Base-by-base conservation (phyloP, 1,284 basidiomycete species). In the Vanrija sp. region DNA sequence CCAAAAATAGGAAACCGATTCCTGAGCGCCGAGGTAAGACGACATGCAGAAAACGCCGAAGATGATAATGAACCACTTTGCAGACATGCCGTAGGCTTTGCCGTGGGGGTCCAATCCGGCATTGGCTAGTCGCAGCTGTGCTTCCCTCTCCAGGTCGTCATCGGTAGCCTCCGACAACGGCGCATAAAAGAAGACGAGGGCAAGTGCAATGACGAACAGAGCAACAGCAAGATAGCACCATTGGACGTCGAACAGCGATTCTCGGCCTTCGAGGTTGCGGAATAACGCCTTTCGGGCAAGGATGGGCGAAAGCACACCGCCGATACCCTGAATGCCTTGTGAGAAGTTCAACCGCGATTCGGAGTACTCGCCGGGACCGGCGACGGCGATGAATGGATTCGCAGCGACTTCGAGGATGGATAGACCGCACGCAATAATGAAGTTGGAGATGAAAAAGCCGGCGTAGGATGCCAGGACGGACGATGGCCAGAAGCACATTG, bases 191-290 rank as follows among this genome's bases (percentile, higher is more conserved):
- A 73, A 75, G 19, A 72, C 57, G 19, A 73, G 67, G 4, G 74
- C 71, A 18, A 75, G 65, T 29, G 67, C 59, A 40, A 73, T 63
- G 21, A 72, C 75, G 34, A 75, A 74, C 4, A 77, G 63, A 3
- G 73, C 64, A 1, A 77, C 69, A 12, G 72, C 72, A 39, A 77
- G 66, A 59, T 77, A 77, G 52, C 70, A 74, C 74, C 74, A 77
- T 55, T 77, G 74, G 5, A 74, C 66, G 23, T 70, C 64, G 60
- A 75, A 73, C 16, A 77, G 60, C 16, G 57, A 57, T 6, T 43
- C 43, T 8, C 61, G 55, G 10, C 61, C 65, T 38, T 55, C 52
- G 43, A 71, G 54, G 15, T 61, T 52, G 7, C 43, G 54, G 60
- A 77, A 74, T 15, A 77, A 49, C 15, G 63, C 72, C 49, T 68